These are phyloP conservation scores for Exophiala xenobiotica DNA, from an alignment of 2,329 filamentous ascomycete genomes.

Conservation along the genomic window DNA sequence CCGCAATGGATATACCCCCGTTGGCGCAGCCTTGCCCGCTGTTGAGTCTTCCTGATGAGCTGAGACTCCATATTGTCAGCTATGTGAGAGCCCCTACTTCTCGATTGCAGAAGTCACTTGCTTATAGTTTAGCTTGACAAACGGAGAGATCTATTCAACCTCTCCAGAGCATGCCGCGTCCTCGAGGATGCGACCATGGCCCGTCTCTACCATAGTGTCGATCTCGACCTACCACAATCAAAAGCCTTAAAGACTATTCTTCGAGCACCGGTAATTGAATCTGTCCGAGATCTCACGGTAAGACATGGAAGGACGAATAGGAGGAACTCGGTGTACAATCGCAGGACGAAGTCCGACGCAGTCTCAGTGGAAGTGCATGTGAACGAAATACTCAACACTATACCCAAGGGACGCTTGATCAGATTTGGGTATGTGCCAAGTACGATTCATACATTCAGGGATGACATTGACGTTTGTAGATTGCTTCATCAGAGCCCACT, in stretches of 20 bases:
- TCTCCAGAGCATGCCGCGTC: slow-evolving; percentile 28
- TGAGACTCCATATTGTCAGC: slow-evolving; percentile 28
- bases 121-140: slow-evolving; percentile 22
- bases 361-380: slow-evolving; percentile 12
- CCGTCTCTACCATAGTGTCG: slow-evolving; percentile 26
- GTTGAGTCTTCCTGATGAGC: slow-evolving; percentile 26
- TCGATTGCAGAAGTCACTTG: background rate
- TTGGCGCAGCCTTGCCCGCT: slow-evolving; percentile 25
- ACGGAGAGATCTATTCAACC: slow-evolving; percentile 29
- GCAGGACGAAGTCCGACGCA: slow-evolving; percentile 15
- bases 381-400: slow-evolving; percentile 18
- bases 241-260: slow-evolving; percentile 15
- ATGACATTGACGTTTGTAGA: slow-evolving; percentile 7
- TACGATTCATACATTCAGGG: background rate
- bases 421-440: slow-evolving; percentile 20
- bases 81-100: slow-evolving; percentile 20
- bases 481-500: slow-evolving; percentile 22
- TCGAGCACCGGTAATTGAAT: slow-evolving; percentile 24
- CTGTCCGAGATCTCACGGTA: slow-evolving; percentile 25
- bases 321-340: slow-evolving; percentile 10
- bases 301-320: slow-evolving; percentile 19
- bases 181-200: slow-evolving; percentile 27
- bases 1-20: slow-evolving; percentile 1
- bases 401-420: slow-evolving; percentile 20
- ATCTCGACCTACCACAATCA: slow-evolving; percentile 21